Conservation (phyloP, 1,284 basidiomycete genomes). For the Fistulinella staudtii region DNA sequence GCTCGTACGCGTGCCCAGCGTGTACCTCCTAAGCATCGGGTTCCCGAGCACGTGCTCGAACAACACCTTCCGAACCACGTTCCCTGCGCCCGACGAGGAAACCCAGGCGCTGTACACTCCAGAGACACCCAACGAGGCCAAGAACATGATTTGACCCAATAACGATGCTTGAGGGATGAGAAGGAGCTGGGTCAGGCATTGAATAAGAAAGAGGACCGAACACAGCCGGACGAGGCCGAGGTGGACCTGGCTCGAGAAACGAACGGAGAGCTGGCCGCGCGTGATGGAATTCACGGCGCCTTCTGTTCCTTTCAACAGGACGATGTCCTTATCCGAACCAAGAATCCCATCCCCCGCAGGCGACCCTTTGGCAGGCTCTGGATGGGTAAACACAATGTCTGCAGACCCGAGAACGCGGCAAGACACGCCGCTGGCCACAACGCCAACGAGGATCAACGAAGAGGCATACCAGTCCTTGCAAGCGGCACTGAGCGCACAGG, state of each 20-base stretch:
- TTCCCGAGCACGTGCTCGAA: constrained; percentile 9
- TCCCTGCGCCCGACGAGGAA: constrained; percentile 20
- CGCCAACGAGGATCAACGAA: constrained; percentile 24
- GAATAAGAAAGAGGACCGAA: constrained; percentile 16
- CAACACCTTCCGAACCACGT: constrained; percentile 16
- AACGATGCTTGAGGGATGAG: constrained; percentile 24
- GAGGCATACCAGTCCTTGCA: constrained; percentile 23
- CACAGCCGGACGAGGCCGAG: constrained; percentile 12
- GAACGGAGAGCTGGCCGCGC: constrained; percentile 16
- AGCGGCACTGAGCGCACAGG: constrained; percentile 12
- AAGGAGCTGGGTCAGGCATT: constrained; percentile 23
- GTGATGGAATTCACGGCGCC: constrained; percentile 22
- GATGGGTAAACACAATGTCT: constrained; percentile 8
- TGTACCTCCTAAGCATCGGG: constrained; percentile 15
- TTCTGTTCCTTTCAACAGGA: constrained; percentile 16
- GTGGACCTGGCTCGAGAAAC: constrained; percentile 9
- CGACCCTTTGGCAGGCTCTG: constrained; percentile 10
- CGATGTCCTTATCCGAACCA: constrained; percentile 4
- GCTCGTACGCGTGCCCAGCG: constrained; percentile 20
- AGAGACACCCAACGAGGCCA: constrained; percentile 21
- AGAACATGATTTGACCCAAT: constrained; percentile 29
- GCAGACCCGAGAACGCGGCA: constrained; percentile 21
- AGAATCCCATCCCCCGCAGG: constrained; percentile 18
- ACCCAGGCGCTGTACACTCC: constrained; percentile 19
- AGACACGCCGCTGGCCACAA: constrained; percentile 24